Conservation (phyloP, 352 stramenopile genomes). For the Phytophthora pluvialis region DNA sequence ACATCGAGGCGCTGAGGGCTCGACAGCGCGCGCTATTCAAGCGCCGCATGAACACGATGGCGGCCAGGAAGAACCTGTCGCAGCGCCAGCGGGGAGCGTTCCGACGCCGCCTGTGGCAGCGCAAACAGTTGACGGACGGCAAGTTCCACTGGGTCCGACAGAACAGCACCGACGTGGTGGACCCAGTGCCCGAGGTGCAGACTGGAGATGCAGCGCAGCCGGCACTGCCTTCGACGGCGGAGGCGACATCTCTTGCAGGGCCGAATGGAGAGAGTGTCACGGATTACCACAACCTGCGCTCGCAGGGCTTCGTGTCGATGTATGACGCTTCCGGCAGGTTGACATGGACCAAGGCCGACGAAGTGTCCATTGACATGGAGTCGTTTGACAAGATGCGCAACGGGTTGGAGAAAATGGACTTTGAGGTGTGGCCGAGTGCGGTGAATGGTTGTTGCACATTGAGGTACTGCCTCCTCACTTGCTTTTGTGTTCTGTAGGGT, state of each 20-base stretch:
- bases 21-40: slow-evolving; percentile 72
- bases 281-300: slow-evolving; percentile 65
- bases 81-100: slow-evolving; percentile 75
- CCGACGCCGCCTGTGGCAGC: slow-evolving; percentile 68
- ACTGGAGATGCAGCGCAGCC: slow-evolving; percentile 16
- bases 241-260: slow-evolving; percentile 29
- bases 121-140: slow-evolving; percentile 59
- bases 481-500: slow-evolving; percentile 36
- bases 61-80: slow-evolving; percentile 62
- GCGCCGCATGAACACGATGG: slow-evolving; percentile 73
- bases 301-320: slow-evolving; percentile 74
- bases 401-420: slow-evolving; percentile 55
- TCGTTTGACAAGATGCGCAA: slow-evolving; percentile 50
- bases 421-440: slow-evolving; percentile 46
- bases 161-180: slow-evolving; percentile 56
- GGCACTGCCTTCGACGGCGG: slow-evolving; percentile 26
- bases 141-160: slow-evolving; percentile 82
- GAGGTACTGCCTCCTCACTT: neutral
- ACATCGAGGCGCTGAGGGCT: slow-evolving; percentile 45
- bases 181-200: slow-evolving; percentile 25
- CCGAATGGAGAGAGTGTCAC: slow-evolving; percentile 61
- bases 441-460: neutral
- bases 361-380: slow-evolving; percentile 77
- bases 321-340: slow-evolving; percentile 62
- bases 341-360: slow-evolving; percentile 64